Evolutionary conservation across 306 rosid species (phyloP).

Genomic region (Cucurbita argyrosperma): DNA sequence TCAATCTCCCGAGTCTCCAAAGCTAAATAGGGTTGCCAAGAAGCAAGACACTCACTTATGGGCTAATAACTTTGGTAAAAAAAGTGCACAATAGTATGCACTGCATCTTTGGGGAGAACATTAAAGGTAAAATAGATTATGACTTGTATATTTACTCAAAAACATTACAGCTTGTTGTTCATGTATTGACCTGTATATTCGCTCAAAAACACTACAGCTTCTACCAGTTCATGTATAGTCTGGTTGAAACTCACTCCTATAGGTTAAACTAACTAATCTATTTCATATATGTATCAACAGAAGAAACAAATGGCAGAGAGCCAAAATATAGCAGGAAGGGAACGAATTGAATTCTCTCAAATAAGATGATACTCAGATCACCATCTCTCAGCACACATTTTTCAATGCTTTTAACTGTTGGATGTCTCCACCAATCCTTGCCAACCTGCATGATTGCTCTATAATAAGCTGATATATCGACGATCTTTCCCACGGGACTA

Average conservation of each 20-base stretch:
- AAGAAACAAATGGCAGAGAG: not conserved
- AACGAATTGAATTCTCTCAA: conserved; percentile 2
- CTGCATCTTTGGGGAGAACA: not conserved
- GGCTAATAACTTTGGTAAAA: not conserved
- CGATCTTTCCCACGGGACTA: conserved; percentile 53
- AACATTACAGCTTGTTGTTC: conserved; percentile 4
- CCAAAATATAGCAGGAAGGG: not conserved
- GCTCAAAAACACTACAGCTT: conserved; percentile 4
- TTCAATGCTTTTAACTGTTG: conserved; percentile 29
- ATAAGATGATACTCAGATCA: conserved; percentile 3
- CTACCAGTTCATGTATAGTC: not conserved
- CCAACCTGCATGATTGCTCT: conserved; percentile 66
- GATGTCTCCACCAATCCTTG: conserved; percentile 34
- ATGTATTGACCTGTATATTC: not conserved
- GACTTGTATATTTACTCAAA: not conserved
- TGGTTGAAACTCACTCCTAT: not conserved
- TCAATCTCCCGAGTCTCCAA: not conserved
- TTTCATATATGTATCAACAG: not conserved
- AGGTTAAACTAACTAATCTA: conserved; percentile 7
- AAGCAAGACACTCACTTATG: not conserved
- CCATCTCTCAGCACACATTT: conserved; percentile 30
- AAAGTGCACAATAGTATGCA: not conserved
- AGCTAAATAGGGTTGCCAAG: not conserved
- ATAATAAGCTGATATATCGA: conserved; percentile 36
- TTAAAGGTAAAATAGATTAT: not conserved